Percentiles rank a stretch among this genome's conserved stretches.
Conservation (phyloP, 345 rosid species). For the Stellera chamaejasme region DNA sequence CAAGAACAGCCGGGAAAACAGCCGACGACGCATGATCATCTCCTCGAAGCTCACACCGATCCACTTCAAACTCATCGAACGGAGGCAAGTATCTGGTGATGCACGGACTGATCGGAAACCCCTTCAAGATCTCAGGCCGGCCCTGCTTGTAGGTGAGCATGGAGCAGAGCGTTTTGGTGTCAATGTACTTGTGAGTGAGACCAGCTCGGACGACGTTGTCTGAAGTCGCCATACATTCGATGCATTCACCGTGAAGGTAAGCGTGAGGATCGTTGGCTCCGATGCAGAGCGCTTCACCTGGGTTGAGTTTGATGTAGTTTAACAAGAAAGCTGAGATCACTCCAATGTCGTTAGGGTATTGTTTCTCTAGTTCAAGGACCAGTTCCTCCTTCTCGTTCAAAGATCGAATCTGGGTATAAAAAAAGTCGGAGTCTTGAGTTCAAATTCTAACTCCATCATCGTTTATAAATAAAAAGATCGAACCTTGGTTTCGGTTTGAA, state of each 20-base stretch:
- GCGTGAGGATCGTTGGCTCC: conserved; percentile 96
- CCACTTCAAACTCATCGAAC: conserved; percentile 82
- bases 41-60: conserved; percentile 50
- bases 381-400: conserved; percentile 76
- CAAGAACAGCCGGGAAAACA: conserved; percentile 54
- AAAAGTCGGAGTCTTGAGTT: neutral
- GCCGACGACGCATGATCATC: conserved; percentile 32
- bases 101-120: conserved; percentile 45
- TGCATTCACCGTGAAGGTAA: conserved; percentile 68
- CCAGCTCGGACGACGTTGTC: conserved; percentile 97
- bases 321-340: conserved; percentile 74
- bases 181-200: conserved; percentile 76
- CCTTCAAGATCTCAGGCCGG: conserved; percentile 68
- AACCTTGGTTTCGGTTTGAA: conserved; percentile 61
- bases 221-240: conserved; percentile 95
- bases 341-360: conserved; percentile 73
- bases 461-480: neutral
- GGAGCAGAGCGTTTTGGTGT: conserved; percentile 68
- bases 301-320: conserved; percentile 76
- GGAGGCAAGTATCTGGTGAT: conserved; percentile 77
- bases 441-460: no score
- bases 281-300: conserved; percentile 85
- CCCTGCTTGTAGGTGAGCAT: conserved; percentile 96
- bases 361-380: conserved; percentile 67
- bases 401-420: conserved; percentile 44